Conservation (phyloP, 805 yeast genomes). For the Saccharomycopsis sp. region DNA sequence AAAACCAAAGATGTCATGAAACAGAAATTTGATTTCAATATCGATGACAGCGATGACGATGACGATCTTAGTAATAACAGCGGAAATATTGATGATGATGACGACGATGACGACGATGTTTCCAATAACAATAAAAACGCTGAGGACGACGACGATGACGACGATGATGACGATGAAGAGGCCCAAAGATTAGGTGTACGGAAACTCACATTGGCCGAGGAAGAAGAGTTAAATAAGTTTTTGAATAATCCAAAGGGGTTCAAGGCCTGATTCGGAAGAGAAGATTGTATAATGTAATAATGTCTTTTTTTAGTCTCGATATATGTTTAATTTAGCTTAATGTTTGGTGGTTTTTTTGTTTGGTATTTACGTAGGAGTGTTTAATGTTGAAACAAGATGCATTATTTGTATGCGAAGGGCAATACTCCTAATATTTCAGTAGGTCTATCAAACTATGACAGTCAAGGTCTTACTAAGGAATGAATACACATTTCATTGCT, state of each 20-base stretch:
- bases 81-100: constrained; percentile 39
- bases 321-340: background rate
- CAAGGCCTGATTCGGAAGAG: background rate
- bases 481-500: too few species aligned
- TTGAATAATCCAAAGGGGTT: constrained; percentile 4
- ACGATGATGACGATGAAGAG: constrained; percentile 34
- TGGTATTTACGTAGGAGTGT: too few species aligned
- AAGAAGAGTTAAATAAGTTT: constrained; percentile 15
- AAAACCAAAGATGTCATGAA: constrained; percentile 34
- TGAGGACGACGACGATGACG: constrained; percentile 44
- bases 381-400: too few species aligned
- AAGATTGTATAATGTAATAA: constrained; percentile 4
- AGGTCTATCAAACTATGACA: too few species aligned
- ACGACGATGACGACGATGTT: constrained; percentile 43
- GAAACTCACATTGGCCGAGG: constrained; percentile 30
- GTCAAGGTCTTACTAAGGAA: too few species aligned
- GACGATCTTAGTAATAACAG: constrained; percentile 29
- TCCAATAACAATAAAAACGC: constrained; percentile 36
- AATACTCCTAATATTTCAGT: too few species aligned
- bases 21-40: constrained; percentile 47
- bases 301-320: background rate
- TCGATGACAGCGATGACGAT: constrained; percentile 39
- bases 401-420: too few species aligned
- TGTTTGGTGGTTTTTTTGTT: background rate
- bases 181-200: constrained; percentile 25